Percentiles rank a stretch among this genome's conserved stretches.
Conservation (phyloP, 2,329 filamentous ascomycete species). For the Talaromyces sp. region DNA sequence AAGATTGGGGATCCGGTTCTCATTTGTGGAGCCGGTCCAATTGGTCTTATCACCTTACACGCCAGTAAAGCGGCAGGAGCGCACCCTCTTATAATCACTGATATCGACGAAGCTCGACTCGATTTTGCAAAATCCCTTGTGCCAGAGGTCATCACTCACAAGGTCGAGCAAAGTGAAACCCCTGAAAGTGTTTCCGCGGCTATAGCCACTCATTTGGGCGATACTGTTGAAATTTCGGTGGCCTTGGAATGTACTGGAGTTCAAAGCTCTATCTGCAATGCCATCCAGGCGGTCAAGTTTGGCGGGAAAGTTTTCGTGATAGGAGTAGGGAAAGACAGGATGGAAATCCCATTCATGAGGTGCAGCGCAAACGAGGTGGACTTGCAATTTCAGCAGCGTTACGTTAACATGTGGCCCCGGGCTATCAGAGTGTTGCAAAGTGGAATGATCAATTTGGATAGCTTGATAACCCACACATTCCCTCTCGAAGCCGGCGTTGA, state of each 20-base stretch:
- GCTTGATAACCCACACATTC: slow-evolving; percentile 67
- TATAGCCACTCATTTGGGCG: slow-evolving; percentile 67
- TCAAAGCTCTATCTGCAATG: slow-evolving; percentile 77
- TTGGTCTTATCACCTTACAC: slow-evolving; percentile 81
- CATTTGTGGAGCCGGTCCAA: slow-evolving; percentile 86
- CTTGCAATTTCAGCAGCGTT: slow-evolving; percentile 90
- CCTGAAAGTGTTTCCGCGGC: slow-evolving; percentile 69
- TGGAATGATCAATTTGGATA: slow-evolving; percentile 81
- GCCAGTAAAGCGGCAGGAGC: slow-evolving; percentile 82
- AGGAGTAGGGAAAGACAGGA: slow-evolving; percentile 87
- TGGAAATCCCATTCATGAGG: slow-evolving; percentile 89
- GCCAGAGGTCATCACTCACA: slow-evolving; percentile 65
- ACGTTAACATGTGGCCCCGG: slow-evolving; percentile 88
- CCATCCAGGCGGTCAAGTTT: slow-evolving; percentile 84
- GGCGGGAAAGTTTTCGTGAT: slow-evolving; percentile 94
- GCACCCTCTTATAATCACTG: slow-evolving; percentile 83
- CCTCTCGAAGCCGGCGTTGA: slow-evolving; percentile 77
- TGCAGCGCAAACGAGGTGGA: slow-evolving; percentile 85
- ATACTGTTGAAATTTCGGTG: slow-evolving; percentile 57
- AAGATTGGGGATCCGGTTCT: slow-evolving; percentile 80
- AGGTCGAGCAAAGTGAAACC: slow-evolving; percentile 31
- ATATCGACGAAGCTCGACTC: slow-evolving; percentile 81
- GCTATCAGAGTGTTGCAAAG: slow-evolving; percentile 82
- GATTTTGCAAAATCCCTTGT: slow-evolving; percentile 79
- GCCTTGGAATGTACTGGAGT: slow-evolving; percentile 90